Conservation (phyloP, 1,284 basidiomycete genomes). For the Ceratobasidium sp. region DNA sequence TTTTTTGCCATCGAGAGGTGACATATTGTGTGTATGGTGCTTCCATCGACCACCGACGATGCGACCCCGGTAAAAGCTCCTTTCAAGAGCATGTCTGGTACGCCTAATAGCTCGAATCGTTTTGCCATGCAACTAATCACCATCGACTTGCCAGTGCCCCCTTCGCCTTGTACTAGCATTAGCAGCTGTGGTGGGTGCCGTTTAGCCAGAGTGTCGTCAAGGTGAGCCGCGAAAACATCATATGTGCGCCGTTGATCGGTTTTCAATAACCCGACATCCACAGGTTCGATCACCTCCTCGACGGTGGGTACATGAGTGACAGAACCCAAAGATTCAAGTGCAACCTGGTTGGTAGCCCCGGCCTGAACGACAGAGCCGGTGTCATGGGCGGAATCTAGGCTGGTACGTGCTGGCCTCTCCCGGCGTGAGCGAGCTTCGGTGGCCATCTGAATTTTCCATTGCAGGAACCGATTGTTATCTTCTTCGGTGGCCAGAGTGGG, state of each 20-base stretch:
- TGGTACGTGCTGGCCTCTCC: no score
- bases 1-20: neutral
- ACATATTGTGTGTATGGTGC: slow-evolving; percentile 54
- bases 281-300: neutral
- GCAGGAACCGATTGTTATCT: no score
- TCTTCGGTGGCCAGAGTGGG: no score
- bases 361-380: no score
- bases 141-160: slow-evolving; percentile 46
- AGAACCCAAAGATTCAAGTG: no score
- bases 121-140: slow-evolving; percentile 39
- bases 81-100: slow-evolving; percentile 52
- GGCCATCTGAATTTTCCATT: no score
- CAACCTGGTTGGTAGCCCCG: no score
- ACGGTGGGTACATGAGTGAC: neutral
- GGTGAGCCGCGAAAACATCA: slow-evolving; percentile 29
- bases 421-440: no score
- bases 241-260: slow-evolving; percentile 37
- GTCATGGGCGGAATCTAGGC: no score
- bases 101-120: neutral
- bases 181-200: slow-evolving; percentile 9
- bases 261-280: neutral
- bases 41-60: slow-evolving; percentile 56
- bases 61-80: slow-evolving; percentile 57
- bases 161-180: slow-evolving; percentile 43
- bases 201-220: neutral